Conservation (phyloP, 2,329 filamentous ascomycete genomes). For the Aspergillus nomiae region DNA sequence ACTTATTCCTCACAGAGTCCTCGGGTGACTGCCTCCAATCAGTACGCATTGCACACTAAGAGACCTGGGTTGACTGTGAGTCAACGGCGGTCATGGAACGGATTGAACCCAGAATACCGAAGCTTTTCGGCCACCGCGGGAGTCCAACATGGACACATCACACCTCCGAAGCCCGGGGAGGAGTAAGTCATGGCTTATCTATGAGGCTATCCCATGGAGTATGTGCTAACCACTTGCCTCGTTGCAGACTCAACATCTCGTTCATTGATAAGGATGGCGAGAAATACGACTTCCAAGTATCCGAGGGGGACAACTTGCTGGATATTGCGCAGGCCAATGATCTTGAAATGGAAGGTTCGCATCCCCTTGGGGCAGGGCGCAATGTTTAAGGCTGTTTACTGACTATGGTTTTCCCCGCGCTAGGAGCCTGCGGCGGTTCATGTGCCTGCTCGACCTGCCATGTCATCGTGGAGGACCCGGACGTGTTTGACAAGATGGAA, state of each 20-base stretch:
- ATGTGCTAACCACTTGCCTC: neutral
- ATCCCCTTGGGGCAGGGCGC: neutral
- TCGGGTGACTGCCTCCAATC: conserved; percentile 18
- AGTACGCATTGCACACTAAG: conserved; percentile 12
- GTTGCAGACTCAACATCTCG: conserved; percentile 74
- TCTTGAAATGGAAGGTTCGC: conserved; percentile 87
- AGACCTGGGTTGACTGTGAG: conserved; percentile 16
- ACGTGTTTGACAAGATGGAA: conserved; percentile 74
- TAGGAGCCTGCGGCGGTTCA: conserved; percentile 86
- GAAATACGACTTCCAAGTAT: conserved; percentile 74
- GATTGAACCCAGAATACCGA: conserved; percentile 39
- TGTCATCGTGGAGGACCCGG: conserved; percentile 75
- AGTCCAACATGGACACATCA: conserved; percentile 74
- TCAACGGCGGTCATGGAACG: conserved; percentile 19
- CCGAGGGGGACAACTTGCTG: conserved; percentile 86
- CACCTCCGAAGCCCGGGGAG: conserved; percentile 83
- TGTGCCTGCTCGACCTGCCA: conserved; percentile 94
- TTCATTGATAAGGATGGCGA: conserved; percentile 90
- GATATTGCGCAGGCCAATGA: conserved; percentile 95
- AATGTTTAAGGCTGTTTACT: neutral
- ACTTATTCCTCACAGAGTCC: conserved; percentile 26
- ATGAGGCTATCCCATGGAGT: neutral
- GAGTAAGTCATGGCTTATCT: conserved; percentile 62
- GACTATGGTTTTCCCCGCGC: neutral
- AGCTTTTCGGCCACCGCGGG: conserved; percentile 67